These are phyloP conservation scores for Ricinus communis DNA, from an alignment of 345 rosid genomes.

Conservation along the genomic window DNA sequence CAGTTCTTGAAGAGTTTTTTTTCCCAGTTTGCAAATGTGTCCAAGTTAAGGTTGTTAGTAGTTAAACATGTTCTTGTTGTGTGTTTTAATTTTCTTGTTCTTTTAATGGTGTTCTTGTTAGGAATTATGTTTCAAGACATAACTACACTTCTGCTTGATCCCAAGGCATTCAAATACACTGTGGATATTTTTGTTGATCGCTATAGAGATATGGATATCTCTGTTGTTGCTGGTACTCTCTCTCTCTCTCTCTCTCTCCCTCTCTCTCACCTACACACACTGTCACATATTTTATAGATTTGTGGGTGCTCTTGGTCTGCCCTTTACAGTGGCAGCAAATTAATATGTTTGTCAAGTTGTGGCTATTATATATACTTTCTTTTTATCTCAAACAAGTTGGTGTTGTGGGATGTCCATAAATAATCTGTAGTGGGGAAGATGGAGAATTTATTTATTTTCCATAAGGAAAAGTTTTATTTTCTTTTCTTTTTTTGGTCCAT, in stretches of 20 bases:
- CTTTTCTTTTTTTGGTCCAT: background rate
- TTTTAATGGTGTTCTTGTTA: slow-evolving; percentile 19
- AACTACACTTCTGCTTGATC: slow-evolving; percentile 82
- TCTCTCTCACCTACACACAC: background rate
- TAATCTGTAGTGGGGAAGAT: background rate
- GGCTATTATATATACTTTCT: too few relatives aligned
- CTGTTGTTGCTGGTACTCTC: slow-evolving; percentile 81
- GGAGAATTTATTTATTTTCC: background rate
- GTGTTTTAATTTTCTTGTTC: background rate
- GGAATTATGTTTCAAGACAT: slow-evolving; percentile 99
- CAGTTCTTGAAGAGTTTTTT: too few relatives aligned
- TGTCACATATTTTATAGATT: background rate
- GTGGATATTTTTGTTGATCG: slow-evolving; percentile 95
- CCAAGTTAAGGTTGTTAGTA: background rate
- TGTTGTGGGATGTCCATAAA: background rate
- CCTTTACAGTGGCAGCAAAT: background rate
- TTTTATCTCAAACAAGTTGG: background rate
- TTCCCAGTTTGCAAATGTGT: too few relatives aligned
- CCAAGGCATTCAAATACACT: slow-evolving; percentile 78
- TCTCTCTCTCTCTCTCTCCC: background rate
- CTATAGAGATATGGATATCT: slow-evolving; percentile 77
- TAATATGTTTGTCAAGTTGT: too few relatives aligned
- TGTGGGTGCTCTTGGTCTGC: background rate
- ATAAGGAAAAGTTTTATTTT: background rate
- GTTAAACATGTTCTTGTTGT: background rate